Percentiles rank a stretch among this genome's conserved stretches.
Conservation (phyloP, 345 rosid genomes). For the Diplotaxis tenuifolia region DNA sequence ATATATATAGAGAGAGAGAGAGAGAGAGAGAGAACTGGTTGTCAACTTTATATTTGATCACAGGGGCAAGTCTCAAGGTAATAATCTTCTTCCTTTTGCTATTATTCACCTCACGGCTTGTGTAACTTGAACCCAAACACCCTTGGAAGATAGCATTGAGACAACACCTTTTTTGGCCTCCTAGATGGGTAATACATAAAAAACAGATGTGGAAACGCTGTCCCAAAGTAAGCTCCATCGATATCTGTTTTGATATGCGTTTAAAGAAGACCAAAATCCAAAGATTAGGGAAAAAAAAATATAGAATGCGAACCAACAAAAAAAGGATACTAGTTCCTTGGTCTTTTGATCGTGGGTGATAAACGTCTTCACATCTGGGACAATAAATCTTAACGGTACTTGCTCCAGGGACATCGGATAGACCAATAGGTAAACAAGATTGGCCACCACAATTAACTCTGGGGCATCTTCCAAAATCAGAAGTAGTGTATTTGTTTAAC, state of each 20-base stretch:
- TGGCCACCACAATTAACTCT: neutral
- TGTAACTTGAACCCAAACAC: neutral
- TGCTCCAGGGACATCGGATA: conserved; percentile 1
- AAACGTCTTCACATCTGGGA: neutral
- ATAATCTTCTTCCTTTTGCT: neutral
- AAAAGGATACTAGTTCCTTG: neutral
- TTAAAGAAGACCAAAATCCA: neutral
- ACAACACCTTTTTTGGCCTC: neutral
- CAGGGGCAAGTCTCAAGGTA: neutral
- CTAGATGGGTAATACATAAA: neutral
- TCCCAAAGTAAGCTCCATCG: neutral
- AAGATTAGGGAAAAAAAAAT: neutral
- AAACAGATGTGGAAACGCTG: neutral
- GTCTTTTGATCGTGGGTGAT: neutral
- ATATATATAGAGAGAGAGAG: too few relatives aligned
- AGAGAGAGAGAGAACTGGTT: neutral
- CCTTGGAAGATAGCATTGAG: neutral
- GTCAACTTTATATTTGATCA: neutral
- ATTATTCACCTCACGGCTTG: neutral
- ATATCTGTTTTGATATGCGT: neutral
- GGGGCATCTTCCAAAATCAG: neutral
- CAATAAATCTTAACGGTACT: neutral
- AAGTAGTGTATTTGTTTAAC: neutral
- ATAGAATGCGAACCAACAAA: neutral
- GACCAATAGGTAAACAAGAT: neutral